Conservation (phyloP, 2,329 filamentous ascomycete species). For the Trichophyton schoenleinii region DNA sequence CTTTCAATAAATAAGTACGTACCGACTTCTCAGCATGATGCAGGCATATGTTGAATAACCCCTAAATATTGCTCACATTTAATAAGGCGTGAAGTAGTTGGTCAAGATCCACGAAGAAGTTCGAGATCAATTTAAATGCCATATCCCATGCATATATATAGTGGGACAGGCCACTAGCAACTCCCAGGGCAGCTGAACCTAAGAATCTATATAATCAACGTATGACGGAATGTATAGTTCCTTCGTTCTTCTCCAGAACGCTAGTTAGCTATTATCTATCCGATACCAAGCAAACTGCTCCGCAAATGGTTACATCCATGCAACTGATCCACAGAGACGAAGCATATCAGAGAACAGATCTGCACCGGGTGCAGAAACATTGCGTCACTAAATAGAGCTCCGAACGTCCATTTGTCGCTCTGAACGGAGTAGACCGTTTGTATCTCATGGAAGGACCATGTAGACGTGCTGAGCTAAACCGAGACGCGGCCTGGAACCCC, state of each 20-base stretch:
- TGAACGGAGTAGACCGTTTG: too few relatives aligned
- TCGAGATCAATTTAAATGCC: background rate
- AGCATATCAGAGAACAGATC: background rate
- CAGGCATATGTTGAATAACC: background rate
- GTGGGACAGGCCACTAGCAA: background rate
- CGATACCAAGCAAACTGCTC: background rate
- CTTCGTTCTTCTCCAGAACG: background rate
- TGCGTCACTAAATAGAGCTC: background rate
- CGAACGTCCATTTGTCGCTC: too few relatives aligned
- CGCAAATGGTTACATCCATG: background rate
- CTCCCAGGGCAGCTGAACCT: background rate
- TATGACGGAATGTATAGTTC: background rate
- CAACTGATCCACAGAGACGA: background rate
- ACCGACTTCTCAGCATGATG: slow-evolving; percentile 39
- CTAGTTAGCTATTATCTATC: background rate
- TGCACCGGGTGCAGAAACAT: background rate
- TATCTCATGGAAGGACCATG: too few relatives aligned
- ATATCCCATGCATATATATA: background rate
- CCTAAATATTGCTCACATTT: background rate
- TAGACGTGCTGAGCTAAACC: too few relatives aligned
- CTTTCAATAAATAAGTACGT: slow-evolving; percentile 16
- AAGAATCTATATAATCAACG: background rate
- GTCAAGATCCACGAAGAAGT: background rate
- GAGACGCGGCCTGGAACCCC: too few relatives aligned
- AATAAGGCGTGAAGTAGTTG: background rate